phyloP scores from a whole-genome alignment of 306 rosid genomes.

The Malus sieversii region DNA sequence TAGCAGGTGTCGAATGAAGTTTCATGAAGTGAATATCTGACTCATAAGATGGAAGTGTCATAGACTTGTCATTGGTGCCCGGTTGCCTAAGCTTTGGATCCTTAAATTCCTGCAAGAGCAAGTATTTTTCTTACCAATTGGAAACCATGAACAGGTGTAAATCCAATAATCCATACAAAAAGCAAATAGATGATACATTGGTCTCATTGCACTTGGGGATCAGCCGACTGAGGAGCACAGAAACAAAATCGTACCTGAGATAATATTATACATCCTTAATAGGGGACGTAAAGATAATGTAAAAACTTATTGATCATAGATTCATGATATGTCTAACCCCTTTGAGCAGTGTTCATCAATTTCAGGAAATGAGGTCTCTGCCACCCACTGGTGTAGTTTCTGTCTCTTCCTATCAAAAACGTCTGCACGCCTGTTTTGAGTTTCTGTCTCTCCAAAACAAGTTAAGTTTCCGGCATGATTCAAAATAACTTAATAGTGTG shows the following conservation, averaged over 20 bases:
- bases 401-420: constrained; percentile 57
- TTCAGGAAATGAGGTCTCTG: constrained; percentile 39
- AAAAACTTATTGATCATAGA: constrained; percentile 9
- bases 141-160: not conserved
- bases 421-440: constrained; percentile 24
- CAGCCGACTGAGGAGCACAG: constrained; percentile 65
- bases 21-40: constrained; percentile 35
- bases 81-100: constrained; percentile 16
- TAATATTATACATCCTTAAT: constrained; percentile 17
- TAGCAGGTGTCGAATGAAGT: constrained; percentile 22
- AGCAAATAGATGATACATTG: constrained; percentile 37
- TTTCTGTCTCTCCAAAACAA: constrained; percentile 22
- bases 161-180: constrained; percentile 11
- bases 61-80: constrained; percentile 27
- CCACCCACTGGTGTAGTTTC: constrained; percentile 51
- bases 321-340: constrained; percentile 45
- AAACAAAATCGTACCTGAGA: constrained; percentile 54
- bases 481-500: not conserved
- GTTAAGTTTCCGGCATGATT: constrained; percentile 10
- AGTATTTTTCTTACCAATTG: constrained; percentile 1
- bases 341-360: constrained; percentile 36
- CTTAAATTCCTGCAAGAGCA: constrained; percentile 29
- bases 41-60: constrained; percentile 24
- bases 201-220: constrained; percentile 31
- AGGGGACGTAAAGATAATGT: constrained; percentile 10